phyloP scores from a whole-genome alignment of 176 grass and related monocot genomes.

The Typha latifolia region DNA sequence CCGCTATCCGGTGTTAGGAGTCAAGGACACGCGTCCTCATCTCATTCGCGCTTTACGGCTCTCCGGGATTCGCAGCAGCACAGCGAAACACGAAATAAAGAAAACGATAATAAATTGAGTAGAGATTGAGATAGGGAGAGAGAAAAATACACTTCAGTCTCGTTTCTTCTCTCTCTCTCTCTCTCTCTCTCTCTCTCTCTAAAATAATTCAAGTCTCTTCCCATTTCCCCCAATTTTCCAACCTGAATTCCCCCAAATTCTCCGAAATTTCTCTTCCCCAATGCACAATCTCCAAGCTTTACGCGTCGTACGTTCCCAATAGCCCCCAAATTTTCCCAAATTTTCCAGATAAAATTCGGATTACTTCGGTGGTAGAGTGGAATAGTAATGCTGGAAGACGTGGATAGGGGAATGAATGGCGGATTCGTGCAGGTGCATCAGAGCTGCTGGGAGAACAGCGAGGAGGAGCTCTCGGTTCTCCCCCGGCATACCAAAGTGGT shows the following conservation, averaged over 20 bases:
- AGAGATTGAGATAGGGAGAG: conserved; percentile 15
- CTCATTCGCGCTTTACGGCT: conserved; percentile 7
- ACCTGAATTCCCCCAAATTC: conserved; percentile 1
- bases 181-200: conserved; percentile 9
- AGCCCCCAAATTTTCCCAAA: neutral
- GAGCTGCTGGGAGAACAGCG: conserved; percentile 25
- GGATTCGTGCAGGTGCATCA: conserved; percentile 13
- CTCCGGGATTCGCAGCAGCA: conserved; percentile 32
- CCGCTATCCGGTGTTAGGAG: neutral
- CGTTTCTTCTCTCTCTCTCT: conserved; percentile 2
- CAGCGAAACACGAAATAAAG: conserved; percentile 14
- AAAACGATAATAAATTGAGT: neutral
- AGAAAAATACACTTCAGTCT: conserved; percentile 12
- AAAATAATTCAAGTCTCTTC: neutral
- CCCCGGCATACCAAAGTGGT: conserved; percentile 73
- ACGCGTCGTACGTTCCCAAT: neutral
- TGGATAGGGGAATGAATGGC: conserved; percentile 12
- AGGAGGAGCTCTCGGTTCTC: conserved; percentile 62
- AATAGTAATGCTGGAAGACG: conserved; percentile 30
- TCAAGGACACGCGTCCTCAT: conserved; percentile 12
- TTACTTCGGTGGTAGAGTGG: neutral
- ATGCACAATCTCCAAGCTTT: conserved; percentile 21
- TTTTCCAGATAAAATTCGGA: neutral
- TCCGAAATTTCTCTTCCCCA: conserved; percentile 3
- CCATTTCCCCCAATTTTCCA: conserved; percentile 7